Evolutionary conservation across 2,329 filamentous ascomycete species (phyloP).

Genomic region (Diplodia intermedia): DNA sequence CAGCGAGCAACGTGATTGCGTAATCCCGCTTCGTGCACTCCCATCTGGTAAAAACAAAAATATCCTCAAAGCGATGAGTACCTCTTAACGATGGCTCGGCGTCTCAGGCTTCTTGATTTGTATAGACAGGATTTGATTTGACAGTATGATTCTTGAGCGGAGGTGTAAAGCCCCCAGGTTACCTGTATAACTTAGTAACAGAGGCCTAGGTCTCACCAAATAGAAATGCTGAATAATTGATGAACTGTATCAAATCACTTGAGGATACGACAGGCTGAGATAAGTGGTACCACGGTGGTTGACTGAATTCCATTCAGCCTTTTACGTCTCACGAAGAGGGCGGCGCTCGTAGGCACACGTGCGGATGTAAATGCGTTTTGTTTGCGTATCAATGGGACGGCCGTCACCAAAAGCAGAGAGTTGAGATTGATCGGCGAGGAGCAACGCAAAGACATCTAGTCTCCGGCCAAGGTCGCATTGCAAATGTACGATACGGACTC

Average conservation of each 20-base stretch:
- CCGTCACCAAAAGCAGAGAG: neutral
- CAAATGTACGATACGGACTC: neutral
- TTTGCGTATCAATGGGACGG: neutral
- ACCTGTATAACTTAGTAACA: neutral
- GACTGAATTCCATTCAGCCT: too few species aligned
- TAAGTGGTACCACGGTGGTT: too few species aligned
- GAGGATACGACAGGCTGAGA: neutral
- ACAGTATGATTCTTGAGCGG: neutral
- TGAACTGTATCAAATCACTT: neutral
- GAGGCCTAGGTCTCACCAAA: neutral
- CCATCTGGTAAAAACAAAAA: constrained; percentile 2
- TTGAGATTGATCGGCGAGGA: neutral
- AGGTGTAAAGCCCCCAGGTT: neutral
- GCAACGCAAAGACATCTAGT: neutral
- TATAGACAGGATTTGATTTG: constrained; percentile 1
- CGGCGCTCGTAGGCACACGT: too few species aligned
- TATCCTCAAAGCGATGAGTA: neutral
- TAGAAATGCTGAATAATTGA: neutral
- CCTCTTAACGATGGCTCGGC: constrained; percentile 1
- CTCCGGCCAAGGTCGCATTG: neutral
- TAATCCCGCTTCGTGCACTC: constrained; percentile 36
- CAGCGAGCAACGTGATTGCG: constrained; percentile 59
- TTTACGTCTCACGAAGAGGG: too few species aligned
- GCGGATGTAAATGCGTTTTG: too few species aligned
- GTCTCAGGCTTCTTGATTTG: constrained; percentile 2